These are phyloP conservation scores for Geotrichum ghanense DNA, from an alignment of 805 yeast species.

Conservation along the genomic window DNA sequence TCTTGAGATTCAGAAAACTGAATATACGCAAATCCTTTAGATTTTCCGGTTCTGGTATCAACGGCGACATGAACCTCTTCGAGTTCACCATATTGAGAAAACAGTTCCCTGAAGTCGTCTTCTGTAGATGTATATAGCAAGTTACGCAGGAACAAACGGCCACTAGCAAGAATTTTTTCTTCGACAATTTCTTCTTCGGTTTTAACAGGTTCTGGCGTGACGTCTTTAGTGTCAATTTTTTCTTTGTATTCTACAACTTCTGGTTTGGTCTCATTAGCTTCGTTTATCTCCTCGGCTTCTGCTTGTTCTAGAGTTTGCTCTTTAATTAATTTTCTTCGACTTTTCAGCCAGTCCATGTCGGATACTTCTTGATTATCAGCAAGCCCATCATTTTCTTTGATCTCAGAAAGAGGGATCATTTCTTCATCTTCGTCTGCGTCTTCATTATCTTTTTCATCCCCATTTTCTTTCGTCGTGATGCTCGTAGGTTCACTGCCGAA, in stretches of 20 bases:
- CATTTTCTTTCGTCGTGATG: no score
- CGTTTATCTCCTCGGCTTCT: background rate
- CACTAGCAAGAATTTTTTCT: conserved; percentile 47
- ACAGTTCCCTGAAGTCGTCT: conserved; percentile 58
- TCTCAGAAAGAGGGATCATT: conserved; percentile 6
- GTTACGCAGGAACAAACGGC: conserved; percentile 81
- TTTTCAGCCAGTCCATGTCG: conserved; percentile 81
- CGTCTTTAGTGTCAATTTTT: conserved; percentile 38
- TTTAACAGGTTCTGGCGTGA: conserved; percentile 13
- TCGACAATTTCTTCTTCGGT: conserved; percentile 35
- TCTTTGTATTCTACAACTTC: conserved; percentile 8
- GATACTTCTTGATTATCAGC: conserved; percentile 45
- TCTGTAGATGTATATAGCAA: conserved; percentile 71
- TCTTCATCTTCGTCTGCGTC: conserved; percentile 12
- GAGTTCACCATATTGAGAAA: conserved; percentile 54
- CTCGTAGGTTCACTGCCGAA: conserved; percentile 20
- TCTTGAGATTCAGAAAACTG: conserved; percentile 55
- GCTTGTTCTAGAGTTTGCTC: conserved; percentile 25
- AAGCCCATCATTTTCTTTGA: conserved; percentile 11
- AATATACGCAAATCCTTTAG: conserved; percentile 88
- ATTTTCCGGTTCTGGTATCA: conserved; percentile 78
- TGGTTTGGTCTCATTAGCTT: conserved; percentile 10
- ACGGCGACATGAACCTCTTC: conserved; percentile 89
- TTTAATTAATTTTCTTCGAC: conserved; percentile 59
- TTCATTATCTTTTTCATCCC: conserved; percentile 17